phyloP scores from a whole-genome alignment of 192 early-diverging fungal genomes.

The Entomortierella parvispora region DNA sequence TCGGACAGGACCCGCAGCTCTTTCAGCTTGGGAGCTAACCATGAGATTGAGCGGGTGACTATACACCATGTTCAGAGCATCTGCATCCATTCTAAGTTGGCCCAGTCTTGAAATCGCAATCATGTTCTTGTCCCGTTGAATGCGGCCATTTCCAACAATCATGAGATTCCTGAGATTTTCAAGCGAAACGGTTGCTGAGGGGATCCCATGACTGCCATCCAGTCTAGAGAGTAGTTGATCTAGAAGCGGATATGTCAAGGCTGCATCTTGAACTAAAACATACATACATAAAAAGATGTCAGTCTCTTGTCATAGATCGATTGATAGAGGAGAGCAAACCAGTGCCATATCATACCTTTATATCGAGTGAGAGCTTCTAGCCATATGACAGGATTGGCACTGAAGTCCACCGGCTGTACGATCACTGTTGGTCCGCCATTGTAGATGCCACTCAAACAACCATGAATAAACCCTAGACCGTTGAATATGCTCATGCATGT shows the following conservation, averaged over 20 bases:
- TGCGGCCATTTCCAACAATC: conserved; percentile 26
- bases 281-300: not conserved
- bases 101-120: conserved; percentile 20
- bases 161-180: conserved; percentile 34
- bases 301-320: not conserved
- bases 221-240: conserved; percentile 29
- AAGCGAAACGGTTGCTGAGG: not conserved
- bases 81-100: conserved; percentile 58
- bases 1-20: conserved; percentile 70
- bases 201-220: conserved; percentile 15
- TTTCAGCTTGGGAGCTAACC: conserved; percentile 81
- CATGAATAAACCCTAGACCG: conserved; percentile 49
- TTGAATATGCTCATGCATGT: conserved; percentile 38
- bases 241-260: conserved; percentile 33
- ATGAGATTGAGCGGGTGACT: conserved; percentile 80
- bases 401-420: conserved; percentile 35
- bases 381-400: conserved; percentile 47
- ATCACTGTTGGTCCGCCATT: conserved; percentile 46
- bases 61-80: conserved; percentile 75
- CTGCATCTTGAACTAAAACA: conserved; percentile 26
- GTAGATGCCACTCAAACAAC: conserved; percentile 40
- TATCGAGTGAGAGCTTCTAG: conserved; percentile 48
- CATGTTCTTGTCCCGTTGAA: conserved; percentile 27
- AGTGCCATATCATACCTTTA: too few species aligned
- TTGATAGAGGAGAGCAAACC: too few species aligned